Conservation (phyloP, 345 rosid genomes). For the Salix exigua region DNA sequence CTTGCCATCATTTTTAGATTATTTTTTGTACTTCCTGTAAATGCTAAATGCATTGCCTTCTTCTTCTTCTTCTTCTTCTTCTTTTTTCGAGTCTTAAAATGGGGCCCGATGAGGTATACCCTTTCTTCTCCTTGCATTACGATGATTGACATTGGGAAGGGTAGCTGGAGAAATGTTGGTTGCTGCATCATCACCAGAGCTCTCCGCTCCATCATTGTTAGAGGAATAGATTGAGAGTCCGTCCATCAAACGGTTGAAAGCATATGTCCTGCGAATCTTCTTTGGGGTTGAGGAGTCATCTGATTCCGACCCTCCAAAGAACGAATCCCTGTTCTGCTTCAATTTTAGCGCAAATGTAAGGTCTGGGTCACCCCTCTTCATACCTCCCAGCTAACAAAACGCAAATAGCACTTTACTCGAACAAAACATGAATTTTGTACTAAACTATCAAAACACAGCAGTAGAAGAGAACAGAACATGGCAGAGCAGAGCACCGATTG, state of each 20-base stretch:
- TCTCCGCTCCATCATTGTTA: conserved; percentile 28
- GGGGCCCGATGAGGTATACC: conserved; percentile 89
- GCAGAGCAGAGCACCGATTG: not conserved
- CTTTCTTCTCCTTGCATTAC: conserved; percentile 71
- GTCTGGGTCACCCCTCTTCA: conserved; percentile 55
- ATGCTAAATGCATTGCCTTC: not conserved
- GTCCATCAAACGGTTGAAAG: conserved; percentile 58
- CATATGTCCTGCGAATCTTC: conserved; percentile 53
- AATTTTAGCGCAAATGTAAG: conserved; percentile 53
- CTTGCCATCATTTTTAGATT: not conserved
- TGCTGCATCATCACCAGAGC: conserved; percentile 63
- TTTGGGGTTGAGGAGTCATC: conserved; percentile 74
- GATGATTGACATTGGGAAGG: conserved; percentile 54
- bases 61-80: not conserved
- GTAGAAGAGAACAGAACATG: not conserved
- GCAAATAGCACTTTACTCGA: conserved; percentile 1
- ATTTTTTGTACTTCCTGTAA: not conserved
- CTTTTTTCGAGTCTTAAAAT: conserved; percentile 2
- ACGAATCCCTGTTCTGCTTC: conserved; percentile 45
- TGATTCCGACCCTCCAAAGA: conserved; percentile 53
- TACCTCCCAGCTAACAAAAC: conserved; percentile 61
- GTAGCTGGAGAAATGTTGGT: conserved; percentile 55
- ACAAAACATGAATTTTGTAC: not conserved
- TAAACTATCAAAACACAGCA: not conserved
- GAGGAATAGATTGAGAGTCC: conserved; percentile 47